These are phyloP conservation scores for Globisporangium ultimum DNA, from an alignment of 352 stramenopile genomes.

Conservation along the genomic window DNA sequence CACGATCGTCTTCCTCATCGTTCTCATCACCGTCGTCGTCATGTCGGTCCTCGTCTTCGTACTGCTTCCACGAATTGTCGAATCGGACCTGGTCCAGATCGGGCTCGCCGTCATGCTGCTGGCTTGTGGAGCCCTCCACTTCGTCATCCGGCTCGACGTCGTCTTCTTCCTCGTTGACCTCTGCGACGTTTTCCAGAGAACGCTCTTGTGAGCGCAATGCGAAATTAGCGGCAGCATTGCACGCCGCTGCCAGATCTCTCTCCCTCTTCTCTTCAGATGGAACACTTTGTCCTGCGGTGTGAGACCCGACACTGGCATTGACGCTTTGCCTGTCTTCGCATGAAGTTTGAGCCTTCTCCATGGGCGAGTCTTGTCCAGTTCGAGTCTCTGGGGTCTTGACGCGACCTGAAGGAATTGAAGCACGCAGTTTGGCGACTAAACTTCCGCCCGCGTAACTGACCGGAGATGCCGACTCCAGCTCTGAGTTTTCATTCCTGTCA, in stretches of 20 bases:
- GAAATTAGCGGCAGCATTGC: slow-evolving; percentile 3
- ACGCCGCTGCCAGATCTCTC: background rate
- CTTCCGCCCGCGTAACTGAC: slow-evolving; percentile 17
- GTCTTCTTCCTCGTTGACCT: slow-evolving; percentile 11
- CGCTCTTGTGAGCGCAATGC: slow-evolving; percentile 5
- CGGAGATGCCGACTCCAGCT: slow-evolving; percentile 5
- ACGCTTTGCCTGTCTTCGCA: background rate
- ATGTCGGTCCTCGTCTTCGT: slow-evolving; percentile 18
- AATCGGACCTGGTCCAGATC: background rate
- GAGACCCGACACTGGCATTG: background rate
- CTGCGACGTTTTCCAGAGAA: slow-evolving; percentile 12
- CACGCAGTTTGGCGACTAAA: slow-evolving; percentile 51
- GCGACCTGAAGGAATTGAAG: slow-evolving; percentile 40
- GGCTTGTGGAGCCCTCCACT: background rate
- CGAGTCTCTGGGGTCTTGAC: slow-evolving; percentile 8
- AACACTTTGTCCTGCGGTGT: background rate
- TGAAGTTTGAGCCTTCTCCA: too few species aligned
- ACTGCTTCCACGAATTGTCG: slow-evolving; percentile 26
- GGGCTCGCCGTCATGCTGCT: background rate
- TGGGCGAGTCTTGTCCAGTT: too few species aligned
- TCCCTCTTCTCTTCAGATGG: too few species aligned
- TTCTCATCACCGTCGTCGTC: slow-evolving; percentile 11
- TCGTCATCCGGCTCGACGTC: slow-evolving; percentile 1
- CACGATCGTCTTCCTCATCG: slow-evolving; percentile 10
- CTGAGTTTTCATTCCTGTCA: background rate